phyloP scores from a whole-genome alignment of 1,139 yeast species.

The Protomyces gravidus region DNA sequence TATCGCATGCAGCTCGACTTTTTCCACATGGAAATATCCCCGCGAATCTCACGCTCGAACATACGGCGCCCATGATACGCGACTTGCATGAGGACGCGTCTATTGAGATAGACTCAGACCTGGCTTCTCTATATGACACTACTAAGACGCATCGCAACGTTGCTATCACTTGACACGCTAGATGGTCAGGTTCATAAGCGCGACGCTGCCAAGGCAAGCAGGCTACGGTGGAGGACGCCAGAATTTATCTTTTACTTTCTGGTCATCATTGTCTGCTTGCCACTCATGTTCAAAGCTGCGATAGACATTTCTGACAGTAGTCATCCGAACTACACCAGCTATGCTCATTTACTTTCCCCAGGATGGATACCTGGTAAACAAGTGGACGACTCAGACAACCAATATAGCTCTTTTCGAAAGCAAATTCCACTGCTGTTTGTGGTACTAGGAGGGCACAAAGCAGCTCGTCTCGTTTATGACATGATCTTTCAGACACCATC shows the following conservation, averaged over 20 bases:
- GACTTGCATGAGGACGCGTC: too few species aligned
- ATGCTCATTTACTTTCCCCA: conserved; percentile 67
- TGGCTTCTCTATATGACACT: too few species aligned
- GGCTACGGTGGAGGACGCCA: conserved; percentile 25
- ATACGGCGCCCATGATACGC: too few species aligned
- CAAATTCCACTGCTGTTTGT: conserved; percentile 61
- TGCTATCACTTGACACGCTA: conserved; percentile 19
- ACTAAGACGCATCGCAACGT: not conserved
- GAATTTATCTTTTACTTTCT: conserved; percentile 28
- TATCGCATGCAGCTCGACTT: too few species aligned
- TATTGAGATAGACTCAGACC: too few species aligned
- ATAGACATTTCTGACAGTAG: conserved; percentile 19
- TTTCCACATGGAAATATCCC: not conserved
- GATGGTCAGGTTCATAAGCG: conserved; percentile 18
- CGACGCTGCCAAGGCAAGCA: not conserved
- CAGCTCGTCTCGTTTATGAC: conserved; percentile 46
- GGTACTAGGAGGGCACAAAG: conserved; percentile 54
- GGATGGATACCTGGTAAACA: conserved; percentile 45
- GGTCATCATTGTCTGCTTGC: conserved; percentile 10
- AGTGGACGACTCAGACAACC: conserved; percentile 76
- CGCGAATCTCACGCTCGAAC: not conserved
- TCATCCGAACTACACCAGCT: conserved; percentile 70
- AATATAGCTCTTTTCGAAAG: conserved; percentile 81
- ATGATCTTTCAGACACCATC: not conserved
- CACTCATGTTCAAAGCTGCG: conserved; percentile 26